phyloP scores from a whole-genome alignment of 495 filamentous ascomycete species.

The Penicillium paxilli region DNA sequence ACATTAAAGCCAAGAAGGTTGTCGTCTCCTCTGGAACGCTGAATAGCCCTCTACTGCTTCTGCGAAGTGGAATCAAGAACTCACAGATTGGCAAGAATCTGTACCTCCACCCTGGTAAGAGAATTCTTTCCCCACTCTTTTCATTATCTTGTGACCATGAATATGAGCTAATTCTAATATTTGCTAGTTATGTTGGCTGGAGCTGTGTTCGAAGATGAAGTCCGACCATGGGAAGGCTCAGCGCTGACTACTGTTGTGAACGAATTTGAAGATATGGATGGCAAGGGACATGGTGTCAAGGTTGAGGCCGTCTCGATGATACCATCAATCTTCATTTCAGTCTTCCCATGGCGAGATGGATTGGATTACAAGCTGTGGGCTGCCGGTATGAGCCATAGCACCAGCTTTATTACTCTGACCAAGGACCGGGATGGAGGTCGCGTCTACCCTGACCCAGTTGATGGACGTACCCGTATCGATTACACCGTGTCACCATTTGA shows the following conservation, averaged over 20 bases:
- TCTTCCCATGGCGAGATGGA: slow-evolving; percentile 62
- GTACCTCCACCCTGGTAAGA: slow-evolving; percentile 69
- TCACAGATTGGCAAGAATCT: slow-evolving; percentile 83
- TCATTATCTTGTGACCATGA: no score
- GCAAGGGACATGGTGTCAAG: slow-evolving; percentile 79
- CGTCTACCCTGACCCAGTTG: slow-evolving; percentile 71
- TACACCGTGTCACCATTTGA: slow-evolving; percentile 74
- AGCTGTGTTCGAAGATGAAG: slow-evolving; percentile 64
- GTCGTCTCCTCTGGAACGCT: slow-evolving; percentile 74
- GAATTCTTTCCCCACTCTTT: no score
- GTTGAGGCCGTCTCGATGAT: slow-evolving; percentile 72
- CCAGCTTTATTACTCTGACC: slow-evolving; percentile 64
- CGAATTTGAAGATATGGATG: slow-evolving; percentile 81
- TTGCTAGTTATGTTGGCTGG: slow-evolving; percentile 55
- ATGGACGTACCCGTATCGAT: slow-evolving; percentile 61
- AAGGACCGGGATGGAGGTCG: slow-evolving; percentile 73
- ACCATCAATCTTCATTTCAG: slow-evolving; percentile 55
- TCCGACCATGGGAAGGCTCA: slow-evolving; percentile 75
- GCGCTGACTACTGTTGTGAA: slow-evolving; percentile 75
- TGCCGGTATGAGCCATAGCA: slow-evolving; percentile 62
- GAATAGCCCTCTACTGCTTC: slow-evolving; percentile 71
- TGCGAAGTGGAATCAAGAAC: slow-evolving; percentile 74
- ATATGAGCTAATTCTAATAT: no score
- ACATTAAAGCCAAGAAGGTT: slow-evolving; percentile 79
- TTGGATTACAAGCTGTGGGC: slow-evolving; percentile 66